These are phyloP conservation scores for Macadamia integrifolia DNA, from an alignment of 164 flowering plant genomes.

Conservation along the genomic window DNA sequence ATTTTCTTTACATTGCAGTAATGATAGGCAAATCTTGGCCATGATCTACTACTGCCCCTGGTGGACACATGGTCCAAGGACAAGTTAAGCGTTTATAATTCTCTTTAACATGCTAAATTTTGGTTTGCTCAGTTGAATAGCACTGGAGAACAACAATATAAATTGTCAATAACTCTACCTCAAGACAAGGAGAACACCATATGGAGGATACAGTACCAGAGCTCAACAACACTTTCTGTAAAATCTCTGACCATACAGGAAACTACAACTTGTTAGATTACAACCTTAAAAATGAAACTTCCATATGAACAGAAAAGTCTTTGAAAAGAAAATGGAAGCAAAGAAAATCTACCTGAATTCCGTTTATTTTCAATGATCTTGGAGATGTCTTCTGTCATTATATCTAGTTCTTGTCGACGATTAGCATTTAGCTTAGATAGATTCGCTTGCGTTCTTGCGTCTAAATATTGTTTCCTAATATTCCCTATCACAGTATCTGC, in stretches of 20 bases:
- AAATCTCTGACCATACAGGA: conserved; percentile 17
- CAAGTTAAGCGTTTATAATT: no score
- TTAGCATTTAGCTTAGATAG: conserved; percentile 38
- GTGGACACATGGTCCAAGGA: no score
- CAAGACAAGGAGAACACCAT: conserved; percentile 37
- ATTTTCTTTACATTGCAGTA: no score
- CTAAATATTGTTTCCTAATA: conserved; percentile 41
- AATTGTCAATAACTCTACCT: conserved; percentile 18
- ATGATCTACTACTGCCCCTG: no score
- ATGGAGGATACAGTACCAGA: conserved; percentile 14
- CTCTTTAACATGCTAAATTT: no score
- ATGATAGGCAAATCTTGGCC: no score
- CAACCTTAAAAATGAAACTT: neutral
- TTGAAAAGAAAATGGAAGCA: neutral
- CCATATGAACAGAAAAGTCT: neutral
- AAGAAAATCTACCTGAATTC: conserved; percentile 21
- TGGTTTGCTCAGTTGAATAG: no score
- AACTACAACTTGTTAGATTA: neutral
- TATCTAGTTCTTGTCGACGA: conserved; percentile 27
- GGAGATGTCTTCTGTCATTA: conserved; percentile 27
- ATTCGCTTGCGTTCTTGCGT: conserved; percentile 52
- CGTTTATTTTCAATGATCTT: conserved; percentile 25
- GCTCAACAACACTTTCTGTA: conserved; percentile 13
- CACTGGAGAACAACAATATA: no score
- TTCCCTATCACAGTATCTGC: conserved; percentile 42